phyloP scores from a whole-genome alignment of 768 basidiomycete species.

The Floccularia luteovirens region DNA sequence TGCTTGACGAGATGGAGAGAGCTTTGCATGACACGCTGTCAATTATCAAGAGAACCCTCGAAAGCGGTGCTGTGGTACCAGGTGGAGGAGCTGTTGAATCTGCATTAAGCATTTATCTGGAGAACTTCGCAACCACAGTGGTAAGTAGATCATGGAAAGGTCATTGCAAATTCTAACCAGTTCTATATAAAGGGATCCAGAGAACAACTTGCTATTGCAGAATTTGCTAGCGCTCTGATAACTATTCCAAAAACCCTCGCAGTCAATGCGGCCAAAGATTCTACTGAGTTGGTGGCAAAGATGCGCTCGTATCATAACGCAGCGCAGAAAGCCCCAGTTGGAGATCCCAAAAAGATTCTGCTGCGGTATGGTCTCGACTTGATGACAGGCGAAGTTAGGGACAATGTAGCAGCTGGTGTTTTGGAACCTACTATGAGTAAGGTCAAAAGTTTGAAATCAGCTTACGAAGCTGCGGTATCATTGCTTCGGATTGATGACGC shows the following conservation, averaged over 20 bases:
- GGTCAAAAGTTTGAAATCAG: conserved; percentile 94
- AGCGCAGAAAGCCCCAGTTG: conserved; percentile 84
- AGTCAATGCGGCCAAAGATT: conserved; percentile 97
- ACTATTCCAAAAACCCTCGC: conserved; percentile 96
- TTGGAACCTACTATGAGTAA: conserved; percentile 97
- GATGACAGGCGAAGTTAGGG: conserved; percentile 88
- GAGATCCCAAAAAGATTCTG: conserved; percentile 87
- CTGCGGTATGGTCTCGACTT: conserved; percentile 94
- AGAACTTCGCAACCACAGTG: conserved; percentile 97
- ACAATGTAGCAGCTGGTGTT: conserved; percentile 90
- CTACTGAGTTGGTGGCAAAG: conserved; percentile 95
- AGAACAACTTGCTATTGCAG: conserved; percentile 98
- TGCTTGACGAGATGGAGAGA: conserved; percentile 99
- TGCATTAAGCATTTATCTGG: conserved; percentile 92
- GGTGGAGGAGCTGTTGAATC: conserved; percentile 98
- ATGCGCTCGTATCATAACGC: conserved; percentile 95
- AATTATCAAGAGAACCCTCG: conserved; percentile 93
- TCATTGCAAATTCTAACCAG: conserved; percentile 6
- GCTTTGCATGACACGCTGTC: conserved; percentile 92
- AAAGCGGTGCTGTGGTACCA: conserved; percentile 93
- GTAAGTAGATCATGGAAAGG: conserved; percentile 36
- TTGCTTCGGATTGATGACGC: conserved; percentile 93
- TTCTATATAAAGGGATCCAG: conserved; percentile 70
- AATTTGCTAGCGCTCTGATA: conserved; percentile 88
- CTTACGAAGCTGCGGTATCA: conserved; percentile 93